These are phyloP conservation scores for Litsea cubeba DNA, from an alignment of 164 flowering plant genomes.

Conservation along the genomic window DNA sequence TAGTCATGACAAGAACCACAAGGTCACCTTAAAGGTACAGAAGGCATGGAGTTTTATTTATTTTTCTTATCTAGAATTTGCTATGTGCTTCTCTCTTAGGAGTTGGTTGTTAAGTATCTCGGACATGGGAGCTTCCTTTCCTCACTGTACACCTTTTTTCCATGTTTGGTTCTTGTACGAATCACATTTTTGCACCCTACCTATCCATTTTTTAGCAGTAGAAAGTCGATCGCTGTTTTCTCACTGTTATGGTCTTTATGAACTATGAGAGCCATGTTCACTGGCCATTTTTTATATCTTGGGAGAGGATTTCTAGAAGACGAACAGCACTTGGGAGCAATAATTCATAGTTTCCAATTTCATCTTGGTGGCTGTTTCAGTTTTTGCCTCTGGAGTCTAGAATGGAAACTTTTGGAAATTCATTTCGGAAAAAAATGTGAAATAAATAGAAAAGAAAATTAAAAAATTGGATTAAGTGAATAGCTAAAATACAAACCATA, in stretches of 20 bases:
- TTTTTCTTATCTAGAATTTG: not conserved
- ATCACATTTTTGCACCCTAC: not conserved
- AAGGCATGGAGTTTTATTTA: not conserved
- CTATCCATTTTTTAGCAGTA: too few species aligned
- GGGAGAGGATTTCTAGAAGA: not conserved
- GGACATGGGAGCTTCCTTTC: not conserved
- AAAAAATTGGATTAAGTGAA: too few species aligned
- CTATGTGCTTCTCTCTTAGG: not conserved
- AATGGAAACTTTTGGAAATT: too few species aligned
- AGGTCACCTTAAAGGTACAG: conserved; percentile 83
- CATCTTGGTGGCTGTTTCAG: too few species aligned
- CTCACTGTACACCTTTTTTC: not conserved
- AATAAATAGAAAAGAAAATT: too few species aligned
- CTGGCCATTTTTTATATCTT: not conserved
- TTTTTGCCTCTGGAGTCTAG: too few species aligned
- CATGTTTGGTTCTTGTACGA: not conserved
- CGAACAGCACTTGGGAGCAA: not conserved
- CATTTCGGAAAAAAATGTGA: too few species aligned
- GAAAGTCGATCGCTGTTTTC: too few species aligned
- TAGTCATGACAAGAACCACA: conserved; percentile 88
- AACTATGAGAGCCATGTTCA: too few species aligned
- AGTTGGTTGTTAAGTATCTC: not conserved
- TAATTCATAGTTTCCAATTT: too few species aligned
- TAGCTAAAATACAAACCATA: too few species aligned
- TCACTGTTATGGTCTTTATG: too few species aligned